Conservation (phyloP, 495 filamentous ascomycete species). For the Penicillium subrubescens region DNA sequence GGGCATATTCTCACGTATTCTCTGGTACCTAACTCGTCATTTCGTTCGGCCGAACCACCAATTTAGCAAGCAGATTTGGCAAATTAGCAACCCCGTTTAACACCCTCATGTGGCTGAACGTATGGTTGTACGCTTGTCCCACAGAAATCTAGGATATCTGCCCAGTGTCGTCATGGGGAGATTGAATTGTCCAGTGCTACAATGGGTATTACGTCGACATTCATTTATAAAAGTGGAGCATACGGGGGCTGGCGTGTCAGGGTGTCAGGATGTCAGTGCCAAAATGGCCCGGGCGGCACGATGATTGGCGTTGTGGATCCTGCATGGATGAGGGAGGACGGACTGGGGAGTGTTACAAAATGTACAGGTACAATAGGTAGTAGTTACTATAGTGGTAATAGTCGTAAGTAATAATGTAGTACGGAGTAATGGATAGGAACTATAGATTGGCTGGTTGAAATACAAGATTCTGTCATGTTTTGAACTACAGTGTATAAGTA, state of each 20-base stretch:
- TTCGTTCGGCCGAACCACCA: background rate
- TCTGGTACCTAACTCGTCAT: background rate
- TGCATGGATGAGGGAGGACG: background rate
- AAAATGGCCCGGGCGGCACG: constrained; percentile 9
- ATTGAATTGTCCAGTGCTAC: background rate
- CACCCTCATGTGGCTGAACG: background rate
- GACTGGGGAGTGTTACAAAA: background rate
- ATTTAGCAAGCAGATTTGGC: background rate
- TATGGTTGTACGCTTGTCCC: background rate
- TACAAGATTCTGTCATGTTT: background rate
- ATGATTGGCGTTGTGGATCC: constrained; percentile 21
- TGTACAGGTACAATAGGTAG: too few species aligned
- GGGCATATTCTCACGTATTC: background rate
- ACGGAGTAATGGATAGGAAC: background rate
- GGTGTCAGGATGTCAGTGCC: constrained; percentile 6
- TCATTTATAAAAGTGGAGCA: constrained; percentile 8
- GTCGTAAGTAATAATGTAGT: background rate
- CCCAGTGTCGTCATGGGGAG: constrained; percentile 1
- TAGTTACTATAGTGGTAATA: too few species aligned
- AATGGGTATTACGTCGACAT: constrained; percentile 1
- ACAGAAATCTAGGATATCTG: background rate
- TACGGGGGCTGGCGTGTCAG: background rate
- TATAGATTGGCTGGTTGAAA: background rate
- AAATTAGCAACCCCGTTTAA: background rate
- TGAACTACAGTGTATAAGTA: background rate